These are phyloP conservation scores for Solioccasus polychromus DNA, from an alignment of 768 basidiomycete genomes.

Conservation along the genomic window DNA sequence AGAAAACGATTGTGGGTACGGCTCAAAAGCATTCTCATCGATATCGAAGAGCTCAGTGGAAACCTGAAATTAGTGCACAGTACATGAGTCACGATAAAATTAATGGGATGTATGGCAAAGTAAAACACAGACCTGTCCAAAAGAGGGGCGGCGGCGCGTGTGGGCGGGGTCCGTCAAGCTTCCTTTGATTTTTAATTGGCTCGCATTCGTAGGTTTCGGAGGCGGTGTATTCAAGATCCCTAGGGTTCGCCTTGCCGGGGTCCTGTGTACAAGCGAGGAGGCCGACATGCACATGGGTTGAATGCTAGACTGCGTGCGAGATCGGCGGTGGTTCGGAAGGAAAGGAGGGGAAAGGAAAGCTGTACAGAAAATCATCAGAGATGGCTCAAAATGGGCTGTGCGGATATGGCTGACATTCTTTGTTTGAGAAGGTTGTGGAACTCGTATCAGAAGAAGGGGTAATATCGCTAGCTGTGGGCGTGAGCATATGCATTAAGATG, in stretches of 20 bases:
- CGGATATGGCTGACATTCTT: constrained; percentile 44
- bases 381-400: constrained; percentile 14
- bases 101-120: constrained; percentile 6
- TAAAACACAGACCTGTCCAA: constrained; percentile 37
- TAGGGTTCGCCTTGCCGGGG: constrained; percentile 35
- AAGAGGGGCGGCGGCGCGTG: constrained; percentile 38
- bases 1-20: constrained; percentile 40
- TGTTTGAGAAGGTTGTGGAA: constrained; percentile 44
- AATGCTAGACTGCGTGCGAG: constrained; percentile 55
- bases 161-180: constrained; percentile 70
- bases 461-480: constrained; percentile 51
- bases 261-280: constrained; percentile 28
- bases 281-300: constrained; percentile 34
- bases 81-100: constrained; percentile 16
- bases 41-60: constrained; percentile 68
- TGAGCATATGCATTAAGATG: constrained; percentile 29
- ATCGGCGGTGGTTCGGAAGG: constrained; percentile 51
- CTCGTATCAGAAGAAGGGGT: constrained; percentile 49
- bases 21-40: constrained; percentile 65
- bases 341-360: constrained; percentile 60
- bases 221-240: constrained; percentile 55
- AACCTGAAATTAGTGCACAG: constrained; percentile 31
- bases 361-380: constrained; percentile 27
- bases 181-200: constrained; percentile 62
- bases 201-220: constrained; percentile 54